Evolutionary conservation across 495 filamentous ascomycete species (phyloP).

Genomic region (Cryomyces antarcticus): DNA sequence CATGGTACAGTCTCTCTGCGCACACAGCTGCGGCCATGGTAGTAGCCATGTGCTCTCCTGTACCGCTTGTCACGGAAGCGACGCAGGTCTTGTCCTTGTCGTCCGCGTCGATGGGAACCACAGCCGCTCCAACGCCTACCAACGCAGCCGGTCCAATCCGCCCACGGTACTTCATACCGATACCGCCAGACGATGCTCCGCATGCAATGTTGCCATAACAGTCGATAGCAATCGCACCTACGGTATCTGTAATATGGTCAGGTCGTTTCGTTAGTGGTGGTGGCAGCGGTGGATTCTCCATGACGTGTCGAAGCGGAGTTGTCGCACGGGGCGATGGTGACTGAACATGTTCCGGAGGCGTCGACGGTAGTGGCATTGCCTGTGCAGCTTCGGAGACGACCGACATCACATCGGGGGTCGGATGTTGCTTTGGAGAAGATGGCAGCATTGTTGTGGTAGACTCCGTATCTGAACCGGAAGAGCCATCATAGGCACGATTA

Average conservation of each 20-base stretch:
- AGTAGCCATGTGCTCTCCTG: slow-evolving; percentile 92
- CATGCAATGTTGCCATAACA: slow-evolving; percentile 71
- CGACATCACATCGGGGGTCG: too few species aligned
- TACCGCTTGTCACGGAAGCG: slow-evolving; percentile 73
- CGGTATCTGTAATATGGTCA: slow-evolving; percentile 58
- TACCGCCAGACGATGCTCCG: slow-evolving; percentile 95
- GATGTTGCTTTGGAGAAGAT: too few species aligned
- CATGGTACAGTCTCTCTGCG: slow-evolving; percentile 53
- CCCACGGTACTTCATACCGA: slow-evolving; percentile 91
- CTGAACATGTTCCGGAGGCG: slow-evolving; percentile 6
- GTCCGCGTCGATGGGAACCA: slow-evolving; percentile 48
- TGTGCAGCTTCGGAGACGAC: too few species aligned
- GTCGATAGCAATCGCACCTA: slow-evolving; percentile 88
- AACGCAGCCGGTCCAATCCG: slow-evolving; percentile 82
- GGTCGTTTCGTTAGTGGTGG: not conserved
- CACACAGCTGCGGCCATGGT: slow-evolving; percentile 65
- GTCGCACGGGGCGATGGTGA: slow-evolving; percentile 1
- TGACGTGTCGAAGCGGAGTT: slow-evolving; percentile 4
- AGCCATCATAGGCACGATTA: slow-evolving; percentile 10
- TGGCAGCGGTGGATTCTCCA: slow-evolving; percentile 1
- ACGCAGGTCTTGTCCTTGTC: slow-evolving; percentile 42
- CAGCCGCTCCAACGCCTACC: slow-evolving; percentile 72
- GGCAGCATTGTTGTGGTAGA: too few species aligned
- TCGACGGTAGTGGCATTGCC: slow-evolving; percentile 2
- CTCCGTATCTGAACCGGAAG: slow-evolving; percentile 5